phyloP scores from a whole-genome alignment of 2,329 filamentous ascomycete species.

The Fragosphaeria purpurea region DNA sequence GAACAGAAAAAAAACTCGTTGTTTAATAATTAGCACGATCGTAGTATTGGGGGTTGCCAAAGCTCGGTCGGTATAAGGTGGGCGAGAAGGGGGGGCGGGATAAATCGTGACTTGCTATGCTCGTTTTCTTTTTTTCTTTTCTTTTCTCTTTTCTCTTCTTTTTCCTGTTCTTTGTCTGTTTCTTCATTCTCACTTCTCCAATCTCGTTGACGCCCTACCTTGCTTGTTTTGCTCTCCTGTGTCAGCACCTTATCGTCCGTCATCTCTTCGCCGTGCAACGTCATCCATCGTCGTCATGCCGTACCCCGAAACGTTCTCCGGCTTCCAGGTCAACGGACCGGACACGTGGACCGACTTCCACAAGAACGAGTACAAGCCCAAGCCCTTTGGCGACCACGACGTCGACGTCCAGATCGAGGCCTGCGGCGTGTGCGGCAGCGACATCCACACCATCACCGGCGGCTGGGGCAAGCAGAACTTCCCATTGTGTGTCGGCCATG shows the following conservation, averaged over 20 bases:
- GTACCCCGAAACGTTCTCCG: slow-evolving; percentile 49
- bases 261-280: too few relatives aligned
- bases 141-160: background rate
- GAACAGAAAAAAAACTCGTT: too few relatives aligned
- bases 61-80: too few relatives aligned
- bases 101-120: too few relatives aligned
- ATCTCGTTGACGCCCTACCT: too few relatives aligned
- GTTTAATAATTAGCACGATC: too few relatives aligned
- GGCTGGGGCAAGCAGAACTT: slow-evolving; percentile 56
- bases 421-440: slow-evolving; percentile 66
- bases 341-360: slow-evolving; percentile 50
- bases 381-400: slow-evolving; percentile 79
- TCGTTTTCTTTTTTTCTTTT: background rate
- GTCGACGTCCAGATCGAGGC: slow-evolving; percentile 80
- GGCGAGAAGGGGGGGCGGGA: too few relatives aligned
- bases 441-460: slow-evolving; percentile 60
- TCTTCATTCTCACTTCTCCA: background rate
- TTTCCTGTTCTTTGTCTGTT: background rate
- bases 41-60: too few relatives aligned
- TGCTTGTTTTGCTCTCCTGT: background rate
- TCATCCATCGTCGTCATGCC: slow-evolving; percentile 28
- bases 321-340: slow-evolving; percentile 48
- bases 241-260: background rate
- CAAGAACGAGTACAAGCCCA: slow-evolving; percentile 69
- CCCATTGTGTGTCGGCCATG: slow-evolving; percentile 58